phyloP scores from a whole-genome alignment of 2,329 filamentous ascomycete species.

The Neopestalotiopsis clavispora region DNA sequence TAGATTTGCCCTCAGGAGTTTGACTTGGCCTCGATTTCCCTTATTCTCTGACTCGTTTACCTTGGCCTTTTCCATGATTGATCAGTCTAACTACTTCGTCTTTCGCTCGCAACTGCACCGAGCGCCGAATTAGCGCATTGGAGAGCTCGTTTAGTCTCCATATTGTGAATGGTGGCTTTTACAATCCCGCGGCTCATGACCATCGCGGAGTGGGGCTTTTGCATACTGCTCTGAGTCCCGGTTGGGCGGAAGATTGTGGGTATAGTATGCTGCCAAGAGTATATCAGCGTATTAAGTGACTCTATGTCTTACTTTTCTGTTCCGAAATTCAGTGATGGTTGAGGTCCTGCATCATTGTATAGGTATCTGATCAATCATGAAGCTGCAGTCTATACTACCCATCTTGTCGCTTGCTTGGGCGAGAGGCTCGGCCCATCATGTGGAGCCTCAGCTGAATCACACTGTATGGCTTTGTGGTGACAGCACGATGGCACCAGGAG shows the following conservation, averaged over 20 bases:
- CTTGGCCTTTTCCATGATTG: background rate
- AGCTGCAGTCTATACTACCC: background rate
- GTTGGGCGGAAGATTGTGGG: background rate
- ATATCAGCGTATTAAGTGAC: constrained; percentile 2
- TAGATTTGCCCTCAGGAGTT: no score
- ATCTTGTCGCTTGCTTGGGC: background rate
- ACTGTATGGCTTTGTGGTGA: constrained; percentile 23
- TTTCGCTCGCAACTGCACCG: background rate
- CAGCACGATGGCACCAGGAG: constrained; percentile 23
- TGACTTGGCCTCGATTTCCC: no score
- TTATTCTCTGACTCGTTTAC: no score
- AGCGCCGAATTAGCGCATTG: background rate
- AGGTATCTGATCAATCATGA: background rate
- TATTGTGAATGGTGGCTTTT: constrained; percentile 11
- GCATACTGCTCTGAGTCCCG: background rate
- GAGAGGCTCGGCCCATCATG: background rate
- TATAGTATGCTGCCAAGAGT: constrained; percentile 2
- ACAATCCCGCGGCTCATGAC: background rate
- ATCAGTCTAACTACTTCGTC: background rate
- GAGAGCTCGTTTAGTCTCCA: background rate
- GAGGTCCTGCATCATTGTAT: no score
- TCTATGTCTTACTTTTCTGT: background rate
- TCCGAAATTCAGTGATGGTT: background rate
- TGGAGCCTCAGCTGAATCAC: background rate
- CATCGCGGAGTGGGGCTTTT: background rate